Conservation (phyloP, 2,329 filamentous ascomycete genomes). For the Exophiala spinifera region DNA sequence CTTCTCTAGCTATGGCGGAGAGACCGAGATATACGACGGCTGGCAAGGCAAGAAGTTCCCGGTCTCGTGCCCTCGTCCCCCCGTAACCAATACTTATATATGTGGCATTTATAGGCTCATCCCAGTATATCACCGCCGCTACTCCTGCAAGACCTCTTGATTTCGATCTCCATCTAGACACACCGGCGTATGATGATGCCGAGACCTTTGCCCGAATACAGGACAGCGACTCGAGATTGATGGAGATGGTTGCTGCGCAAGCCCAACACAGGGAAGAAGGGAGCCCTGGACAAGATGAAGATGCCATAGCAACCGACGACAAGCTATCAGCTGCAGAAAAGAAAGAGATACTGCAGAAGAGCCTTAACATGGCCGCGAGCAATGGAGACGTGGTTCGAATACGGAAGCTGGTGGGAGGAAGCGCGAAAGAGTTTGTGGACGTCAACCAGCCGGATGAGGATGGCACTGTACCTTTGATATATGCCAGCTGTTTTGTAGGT, state of each 20-base stretch:
- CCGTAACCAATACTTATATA: constrained; percentile 9
- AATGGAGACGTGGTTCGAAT: constrained; percentile 89
- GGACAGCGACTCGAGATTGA: constrained; percentile 81
- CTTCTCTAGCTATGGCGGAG: constrained; percentile 63
- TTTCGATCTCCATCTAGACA: constrained; percentile 82
- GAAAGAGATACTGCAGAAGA: constrained; percentile 75
- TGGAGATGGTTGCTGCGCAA: constrained; percentile 94
- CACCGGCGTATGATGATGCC: constrained; percentile 69
- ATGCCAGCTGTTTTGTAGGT: constrained; percentile 81
- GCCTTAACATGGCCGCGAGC: constrained; percentile 90
- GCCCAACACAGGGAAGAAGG: constrained; percentile 67
- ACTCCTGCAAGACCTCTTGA: constrained; percentile 77
- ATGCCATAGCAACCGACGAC: constrained; percentile 71
- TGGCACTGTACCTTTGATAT: constrained; percentile 92
- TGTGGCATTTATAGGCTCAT: constrained; percentile 65
- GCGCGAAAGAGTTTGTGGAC: constrained; percentile 72
- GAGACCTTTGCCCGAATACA: constrained; percentile 54
- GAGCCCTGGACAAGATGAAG: constrained; percentile 71
- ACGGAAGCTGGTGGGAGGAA: constrained; percentile 68
- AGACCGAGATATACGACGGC: constrained; percentile 97
- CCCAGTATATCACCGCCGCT: constrained; percentile 87
- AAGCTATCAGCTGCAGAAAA: constrained; percentile 75
- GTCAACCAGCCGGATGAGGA: constrained; percentile 88
- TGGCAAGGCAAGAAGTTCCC: constrained; percentile 75
- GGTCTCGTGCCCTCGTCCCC: constrained; percentile 8